phyloP scores from a whole-genome alignment of 1,284 basidiomycete genomes.

The Irpex sp. region DNA sequence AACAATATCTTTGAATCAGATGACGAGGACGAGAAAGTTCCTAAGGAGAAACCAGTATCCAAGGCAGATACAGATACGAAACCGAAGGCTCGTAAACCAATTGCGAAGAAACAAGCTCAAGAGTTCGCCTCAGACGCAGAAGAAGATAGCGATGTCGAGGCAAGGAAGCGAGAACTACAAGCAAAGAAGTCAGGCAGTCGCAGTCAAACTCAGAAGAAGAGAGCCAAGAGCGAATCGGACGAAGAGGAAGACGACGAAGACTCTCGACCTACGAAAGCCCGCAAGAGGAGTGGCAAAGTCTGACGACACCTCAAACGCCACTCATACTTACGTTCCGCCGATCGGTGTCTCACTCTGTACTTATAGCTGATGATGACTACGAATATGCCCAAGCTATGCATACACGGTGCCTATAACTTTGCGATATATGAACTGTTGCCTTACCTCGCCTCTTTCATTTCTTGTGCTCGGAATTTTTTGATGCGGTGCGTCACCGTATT shows the following conservation, averaged over 20 bases:
- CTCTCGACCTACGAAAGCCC: constrained; percentile 26
- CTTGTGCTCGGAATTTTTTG: background rate
- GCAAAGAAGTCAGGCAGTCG: constrained; percentile 16
- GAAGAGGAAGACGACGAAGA: constrained; percentile 23
- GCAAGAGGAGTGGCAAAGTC: constrained; percentile 13
- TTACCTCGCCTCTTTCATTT: background rate
- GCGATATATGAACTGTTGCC: background rate
- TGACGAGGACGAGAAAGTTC: constrained; percentile 29
- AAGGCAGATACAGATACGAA: background rate
- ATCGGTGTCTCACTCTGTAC: background rate
- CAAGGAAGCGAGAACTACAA: constrained; percentile 14
- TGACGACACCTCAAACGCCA: background rate
- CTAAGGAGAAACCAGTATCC: constrained; percentile 12
- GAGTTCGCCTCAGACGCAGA: constrained; percentile 21
- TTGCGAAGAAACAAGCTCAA: constrained; percentile 15
- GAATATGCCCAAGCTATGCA: background rate
- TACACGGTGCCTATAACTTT: background rate
- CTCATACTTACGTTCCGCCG: background rate
- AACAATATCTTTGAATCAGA: constrained; percentile 50
- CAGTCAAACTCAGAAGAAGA: constrained; percentile 1
- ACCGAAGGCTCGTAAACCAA: constrained; percentile 17
- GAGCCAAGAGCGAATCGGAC: constrained; percentile 10
- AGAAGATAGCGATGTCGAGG: constrained; percentile 16
- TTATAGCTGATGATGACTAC: background rate
- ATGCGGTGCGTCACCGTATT: background rate